These are phyloP conservation scores for Mariannaea elegans DNA, from an alignment of 2,329 filamentous ascomycete species.

Conservation along the genomic window DNA sequence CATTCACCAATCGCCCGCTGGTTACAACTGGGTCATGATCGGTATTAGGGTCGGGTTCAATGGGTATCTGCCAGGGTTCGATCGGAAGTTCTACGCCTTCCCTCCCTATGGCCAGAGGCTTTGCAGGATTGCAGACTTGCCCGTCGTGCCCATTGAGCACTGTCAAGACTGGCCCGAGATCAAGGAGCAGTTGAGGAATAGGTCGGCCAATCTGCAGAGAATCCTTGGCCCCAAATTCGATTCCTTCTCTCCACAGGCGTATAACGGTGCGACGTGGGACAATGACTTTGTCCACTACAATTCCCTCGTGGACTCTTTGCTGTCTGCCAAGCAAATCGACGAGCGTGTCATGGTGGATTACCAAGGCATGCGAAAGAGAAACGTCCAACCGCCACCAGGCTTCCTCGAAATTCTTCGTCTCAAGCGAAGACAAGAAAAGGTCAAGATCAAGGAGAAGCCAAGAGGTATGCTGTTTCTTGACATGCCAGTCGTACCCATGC, in stretches of 20 bases:
- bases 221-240: not conserved
- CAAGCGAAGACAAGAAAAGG: not conserved
- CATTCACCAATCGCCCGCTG: not conserved
- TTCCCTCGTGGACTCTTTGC: not conserved
- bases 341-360: constrained; percentile 12
- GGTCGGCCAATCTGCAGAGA: not conserved
- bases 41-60: constrained; percentile 9
- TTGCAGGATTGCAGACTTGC: not conserved
- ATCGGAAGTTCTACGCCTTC: not conserved
- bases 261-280: not conserved
- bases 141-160: not conserved
- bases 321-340: not conserved
- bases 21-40: not conserved
- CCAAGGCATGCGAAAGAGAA: not conserved
- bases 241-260: constrained; percentile 6
- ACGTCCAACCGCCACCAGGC: not conserved
- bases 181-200: not conserved
- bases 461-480: not conserved
- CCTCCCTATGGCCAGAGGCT: not conserved
- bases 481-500: not conserved
- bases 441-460: not conserved
- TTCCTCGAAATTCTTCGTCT: not conserved
- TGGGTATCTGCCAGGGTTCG: not conserved
- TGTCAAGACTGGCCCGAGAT: not conserved
- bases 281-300: not conserved